Evolutionary conservation across 768 basidiomycete genomes (phyloP), one percentile per base, ranked within the genome.

Genomic region (Pleurotus tuoliensis): DNA sequence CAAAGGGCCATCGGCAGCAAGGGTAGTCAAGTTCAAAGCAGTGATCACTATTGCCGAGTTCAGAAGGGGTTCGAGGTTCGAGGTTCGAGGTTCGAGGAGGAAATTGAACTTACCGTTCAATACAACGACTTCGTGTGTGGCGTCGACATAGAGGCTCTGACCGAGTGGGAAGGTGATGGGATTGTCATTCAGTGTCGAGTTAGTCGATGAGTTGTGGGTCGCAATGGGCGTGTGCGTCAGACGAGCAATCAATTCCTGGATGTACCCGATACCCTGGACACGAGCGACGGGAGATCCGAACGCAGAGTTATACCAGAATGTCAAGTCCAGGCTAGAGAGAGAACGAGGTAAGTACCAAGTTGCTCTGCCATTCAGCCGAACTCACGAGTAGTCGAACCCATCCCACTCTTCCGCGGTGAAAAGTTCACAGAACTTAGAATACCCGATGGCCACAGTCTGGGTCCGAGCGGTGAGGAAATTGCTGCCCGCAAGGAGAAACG

Each of bases 391-490:
- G 67, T 92, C 82, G 67, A 94, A 96, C 0, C 92, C 92, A 66
- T 90, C 87, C 94, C 94, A 98, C 70, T 97, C 94, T 44, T 91
- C 85, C 63, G 88, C 80, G 0, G 92, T 93, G 70, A 98, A 98
- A 2, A 97, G 74, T 55, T 86, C 84, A 61, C 94, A 98, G 72
- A 95, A 98, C 60, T 86, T 87, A 13, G 92, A 94, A 66, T 92
- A 95, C 7, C 92, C 94, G 9, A 96, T 77, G 0, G 92, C 90
- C 45, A 96, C 95, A 15, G 95, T 94, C 89, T 91, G 54, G 4
- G 43, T 9, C 16, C 12, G 24, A 25, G 22, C 4, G 41, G 55
- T 41, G 37, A 45, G 25, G 11, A 12, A 43, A 47, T 18, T 22
- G n/a, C 11, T 11, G 46, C 50, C 12, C n/a, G 46, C 22, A 47